Evolutionary conservation across 2,329 filamentous ascomycete genomes (phyloP), one percentile per base, ranked within the genome.

Genomic region (Sphaerulina vaccinii): DNA sequence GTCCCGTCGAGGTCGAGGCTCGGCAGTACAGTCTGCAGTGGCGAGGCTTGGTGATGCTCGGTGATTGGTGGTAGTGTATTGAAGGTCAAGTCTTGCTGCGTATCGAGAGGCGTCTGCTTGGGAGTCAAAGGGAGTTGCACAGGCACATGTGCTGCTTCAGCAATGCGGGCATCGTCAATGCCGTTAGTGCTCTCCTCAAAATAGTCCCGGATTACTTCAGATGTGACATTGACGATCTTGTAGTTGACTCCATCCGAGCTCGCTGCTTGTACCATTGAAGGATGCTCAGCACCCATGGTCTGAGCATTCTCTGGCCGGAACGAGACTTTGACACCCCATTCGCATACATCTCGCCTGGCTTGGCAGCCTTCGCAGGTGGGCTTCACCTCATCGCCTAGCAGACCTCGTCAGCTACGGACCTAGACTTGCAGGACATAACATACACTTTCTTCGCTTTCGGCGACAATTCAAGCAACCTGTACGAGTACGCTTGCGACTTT

Each of bases 391-490:
- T 67, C 65, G 41, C 65, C 62, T 64, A 19, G n/a, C 11, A 38
- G 13, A 32, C 3, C 10, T 32, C 6, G 11, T 10, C 29, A 29
- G 24, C 32, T 44, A 21, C 23, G 15, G 33, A 33, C 8, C 8
- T 13, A 3, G 41, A 39, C 36, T 33, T 11, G 6, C 16, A 37
- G 38, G 13, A 21, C 19, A 39, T 16, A 6, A 37, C 58, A 36
- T 55, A 63, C 65, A 68, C 54, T 69, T 68, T 46, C 65, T 59
- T 24, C 66, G 60, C 44, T 67, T 65, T 18, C 63, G 55, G 18
- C 66, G 61, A 51, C 65, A 69, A 38, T 67, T 69, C 54, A 69
- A 41, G 56, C 66, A 69, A 16, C 66, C 66, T 15, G 64, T 68
- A 36, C 66, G 56, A 11, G 65, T 67, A 13, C 65, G 57, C 51